phyloP scores from a whole-genome alignment of 495 filamentous ascomycete species.

The Pyrenula aspistea region DNA sequence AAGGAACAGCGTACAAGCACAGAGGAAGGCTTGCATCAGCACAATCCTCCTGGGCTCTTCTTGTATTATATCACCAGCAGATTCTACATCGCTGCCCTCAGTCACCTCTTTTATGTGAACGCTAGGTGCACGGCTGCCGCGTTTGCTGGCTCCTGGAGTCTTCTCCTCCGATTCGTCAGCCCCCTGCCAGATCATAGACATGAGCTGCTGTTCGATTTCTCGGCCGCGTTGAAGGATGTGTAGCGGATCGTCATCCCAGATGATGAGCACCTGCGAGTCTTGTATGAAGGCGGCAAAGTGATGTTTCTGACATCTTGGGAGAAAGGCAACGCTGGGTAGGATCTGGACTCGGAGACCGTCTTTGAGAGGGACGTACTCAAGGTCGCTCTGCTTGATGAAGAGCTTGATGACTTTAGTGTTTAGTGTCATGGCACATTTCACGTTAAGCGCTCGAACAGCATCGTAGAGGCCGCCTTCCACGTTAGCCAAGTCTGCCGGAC shows the following conservation, averaged over 20 bases:
- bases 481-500: slow-evolving; percentile 37
- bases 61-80: slow-evolving; percentile 17
- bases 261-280: slow-evolving; percentile 40
- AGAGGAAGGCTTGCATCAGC: slow-evolving; percentile 39
- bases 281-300: slow-evolving; percentile 58
- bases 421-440: slow-evolving; percentile 42
- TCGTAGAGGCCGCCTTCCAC: slow-evolving; percentile 35
- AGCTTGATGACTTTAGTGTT: slow-evolving; percentile 44
- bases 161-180: slow-evolving; percentile 24
- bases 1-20: slow-evolving; percentile 35
- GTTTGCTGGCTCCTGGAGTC: slow-evolving; percentile 5
- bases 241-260: slow-evolving; percentile 57
- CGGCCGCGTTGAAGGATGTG: slow-evolving; percentile 36
- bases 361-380: slow-evolving; percentile 40
- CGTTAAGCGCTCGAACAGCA: slow-evolving; percentile 41
- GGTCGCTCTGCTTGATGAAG: slow-evolving; percentile 30
- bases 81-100: slow-evolving; percentile 16
- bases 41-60: slow-evolving; percentile 28
- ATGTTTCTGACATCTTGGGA: slow-evolving; percentile 47
- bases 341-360: slow-evolving; percentile 49
- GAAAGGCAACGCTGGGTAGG: slow-evolving; percentile 36
- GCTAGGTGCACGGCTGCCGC: slow-evolving; percentile 13
- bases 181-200: slow-evolving; percentile 41
- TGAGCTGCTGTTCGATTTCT: slow-evolving; percentile 35
- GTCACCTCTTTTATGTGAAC: slow-evolving; percentile 14